Conservation (phyloP, 441 rosid species). For the Melastoma candidum region DNA sequence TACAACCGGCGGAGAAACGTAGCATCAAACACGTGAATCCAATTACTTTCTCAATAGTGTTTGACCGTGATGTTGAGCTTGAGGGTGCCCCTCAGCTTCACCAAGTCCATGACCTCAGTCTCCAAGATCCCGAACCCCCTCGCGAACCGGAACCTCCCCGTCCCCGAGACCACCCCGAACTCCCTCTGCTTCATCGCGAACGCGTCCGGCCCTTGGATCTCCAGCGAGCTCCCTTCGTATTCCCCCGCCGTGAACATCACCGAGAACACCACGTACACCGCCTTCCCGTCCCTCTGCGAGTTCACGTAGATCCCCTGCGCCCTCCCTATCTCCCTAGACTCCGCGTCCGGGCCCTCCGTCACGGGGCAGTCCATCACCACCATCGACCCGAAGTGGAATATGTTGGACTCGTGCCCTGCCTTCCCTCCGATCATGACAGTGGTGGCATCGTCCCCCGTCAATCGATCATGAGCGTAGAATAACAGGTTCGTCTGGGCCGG, state of each 20-base stretch:
- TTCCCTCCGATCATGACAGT: constrained; percentile 25
- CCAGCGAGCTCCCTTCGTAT: constrained; percentile 29
- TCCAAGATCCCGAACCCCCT: constrained; percentile 31
- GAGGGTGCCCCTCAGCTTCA: constrained; percentile 24
- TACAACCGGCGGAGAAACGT: too few relatives aligned
- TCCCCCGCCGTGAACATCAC: constrained; percentile 29
- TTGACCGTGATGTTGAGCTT: constrained; percentile 32
- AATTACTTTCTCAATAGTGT: constrained; percentile 13
- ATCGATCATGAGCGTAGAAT: constrained; percentile 31
- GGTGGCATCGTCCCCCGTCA: constrained; percentile 26
- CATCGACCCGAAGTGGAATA: constrained; percentile 28
- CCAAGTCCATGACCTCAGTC: constrained; percentile 27
- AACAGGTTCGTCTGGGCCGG: constrained; percentile 24
- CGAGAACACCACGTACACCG: constrained; percentile 29
- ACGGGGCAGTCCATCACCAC: constrained; percentile 33
- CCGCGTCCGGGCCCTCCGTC: constrained; percentile 26
- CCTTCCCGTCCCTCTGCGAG: constrained; percentile 37
- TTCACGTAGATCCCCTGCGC: constrained; percentile 34
- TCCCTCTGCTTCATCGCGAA: constrained; percentile 29
- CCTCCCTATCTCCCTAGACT: constrained; percentile 30
- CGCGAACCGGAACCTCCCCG: constrained; percentile 30
- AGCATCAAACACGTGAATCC: too few relatives aligned
- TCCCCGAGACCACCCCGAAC: constrained; percentile 35
- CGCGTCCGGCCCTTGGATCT: constrained; percentile 35
- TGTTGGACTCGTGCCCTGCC: constrained; percentile 17